Base-by-base conservation (phyloP, 2,329 filamentous ascomycete genomes). In the Cladophialophora exuberans region DNA sequence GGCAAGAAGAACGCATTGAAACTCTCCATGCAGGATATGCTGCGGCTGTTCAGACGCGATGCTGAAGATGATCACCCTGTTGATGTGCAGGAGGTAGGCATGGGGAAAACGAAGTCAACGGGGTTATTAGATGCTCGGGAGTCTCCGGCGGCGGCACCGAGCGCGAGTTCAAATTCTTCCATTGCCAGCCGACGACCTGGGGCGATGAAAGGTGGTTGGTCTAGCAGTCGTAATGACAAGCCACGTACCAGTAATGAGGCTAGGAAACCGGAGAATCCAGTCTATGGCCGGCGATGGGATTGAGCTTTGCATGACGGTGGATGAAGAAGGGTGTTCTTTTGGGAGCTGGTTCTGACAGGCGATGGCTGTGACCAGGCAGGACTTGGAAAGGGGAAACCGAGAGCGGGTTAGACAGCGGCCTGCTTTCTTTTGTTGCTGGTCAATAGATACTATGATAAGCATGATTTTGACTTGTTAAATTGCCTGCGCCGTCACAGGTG, bases 11-110 rank as follows among this genome's bases (percentile, higher is more conserved):
- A 87, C 57, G 82, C 85, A 13, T 84, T 89, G 69, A 97, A 97
- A 76, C 79, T 99, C 45, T 90, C 87, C 43, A 86, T 97, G 83
- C 87, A 91, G 69, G 94, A 99, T 73, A 95, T 99, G 71, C 81
- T 99, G 71, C 86, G 89, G 45, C 80, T 99, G 53, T 99, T 99
- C 76, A 85, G 84, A 60, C 84, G 85, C 25, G 86, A 90, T 66
- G 82, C 81, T 0, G 82, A 84, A 62, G 69, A 72, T 31, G 74
- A 76, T 23, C 52, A 57, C 38, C 58, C 48, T 15, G 35, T 61
- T n/a, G 55, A 58, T 6, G 55, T 58, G 7, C 17, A 52, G 18
- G 31, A 31, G 9, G 11, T 55, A 25, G 54, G 47, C 2, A 46
- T 39, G 38, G 45, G 42, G 15, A 15, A 17, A 33, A 45, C 41